phyloP scores from a whole-genome alignment of 306 rosid genomes.

The Cicer judaicum region DNA sequence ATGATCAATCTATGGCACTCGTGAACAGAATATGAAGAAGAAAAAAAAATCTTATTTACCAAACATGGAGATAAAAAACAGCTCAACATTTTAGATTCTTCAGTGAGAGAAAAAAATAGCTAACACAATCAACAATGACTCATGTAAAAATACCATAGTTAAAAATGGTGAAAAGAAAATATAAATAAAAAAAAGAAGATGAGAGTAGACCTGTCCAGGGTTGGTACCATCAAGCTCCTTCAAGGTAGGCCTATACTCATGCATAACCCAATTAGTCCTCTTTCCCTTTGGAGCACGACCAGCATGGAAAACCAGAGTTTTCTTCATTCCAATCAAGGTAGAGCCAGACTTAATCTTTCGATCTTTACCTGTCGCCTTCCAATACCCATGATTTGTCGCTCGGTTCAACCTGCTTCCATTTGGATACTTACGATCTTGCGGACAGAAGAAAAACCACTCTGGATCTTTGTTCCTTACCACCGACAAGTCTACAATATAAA shows the following conservation, averaged over 20 bases:
- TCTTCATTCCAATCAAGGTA: conserved; percentile 89
- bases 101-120: background rate
- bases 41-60: conserved; percentile 25
- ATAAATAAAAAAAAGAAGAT: background rate
- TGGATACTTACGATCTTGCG: conserved; percentile 91
- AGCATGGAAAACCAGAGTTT: conserved; percentile 85
- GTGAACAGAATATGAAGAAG: conserved; percentile 9
- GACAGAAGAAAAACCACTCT: conserved; percentile 99
- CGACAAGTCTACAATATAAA: conserved; percentile 63
- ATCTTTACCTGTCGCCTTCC: conserved; percentile 99
- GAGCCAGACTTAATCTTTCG: conserved; percentile 78
- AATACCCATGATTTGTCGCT: conserved; percentile 81
- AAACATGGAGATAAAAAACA: conserved; percentile 5
- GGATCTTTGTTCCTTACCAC: conserved; percentile 76
- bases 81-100: background rate
- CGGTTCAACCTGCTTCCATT: conserved; percentile 89
- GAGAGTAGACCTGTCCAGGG: conserved; percentile 86
- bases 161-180: conserved; percentile 11
- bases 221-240: conserved; percentile 91
- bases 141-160: background rate
- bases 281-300: conserved; percentile 97
- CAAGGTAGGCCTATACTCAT: conserved; percentile 84
- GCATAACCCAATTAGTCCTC: conserved; percentile 96
- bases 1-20: background rate
- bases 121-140: background rate